Evolutionary conservation across 2,329 filamentous ascomycete species (phyloP).

Genomic region (Thielaviopsis musarum): DNA sequence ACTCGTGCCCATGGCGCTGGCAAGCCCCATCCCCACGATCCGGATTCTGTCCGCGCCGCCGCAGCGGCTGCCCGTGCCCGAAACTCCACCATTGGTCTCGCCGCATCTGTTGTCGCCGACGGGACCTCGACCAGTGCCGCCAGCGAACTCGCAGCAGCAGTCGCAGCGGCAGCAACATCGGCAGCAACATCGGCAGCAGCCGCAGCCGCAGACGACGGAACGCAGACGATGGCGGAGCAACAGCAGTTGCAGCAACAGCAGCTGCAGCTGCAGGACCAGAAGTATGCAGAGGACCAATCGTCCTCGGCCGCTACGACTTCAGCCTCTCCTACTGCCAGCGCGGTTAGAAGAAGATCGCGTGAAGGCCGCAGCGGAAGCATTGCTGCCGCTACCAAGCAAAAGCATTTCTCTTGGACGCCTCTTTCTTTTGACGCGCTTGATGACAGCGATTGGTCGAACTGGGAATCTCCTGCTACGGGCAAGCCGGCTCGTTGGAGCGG

Average conservation of each 20-base stretch:
- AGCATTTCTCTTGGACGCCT: conserved; percentile 44
- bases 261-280: not conserved
- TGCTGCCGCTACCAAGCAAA: conserved; percentile 26
- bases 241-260: not conserved
- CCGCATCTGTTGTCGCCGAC: conserved; percentile 12
- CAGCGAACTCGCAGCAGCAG: not conserved
- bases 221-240: not conserved
- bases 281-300: not conserved
- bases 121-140: not conserved
- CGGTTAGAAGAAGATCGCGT: conserved; percentile 6
- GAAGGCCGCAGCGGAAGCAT: conserved; percentile 11
- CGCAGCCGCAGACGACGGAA: not conserved
- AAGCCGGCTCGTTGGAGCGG: conserved; percentile 48
- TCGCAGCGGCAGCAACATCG: not conserved
- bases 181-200: not conserved
- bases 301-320: conserved; percentile 8
- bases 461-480: conserved; percentile 39
- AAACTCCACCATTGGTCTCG: conserved; percentile 4
- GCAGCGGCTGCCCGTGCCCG: conserved; percentile 24
- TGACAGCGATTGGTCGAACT: conserved; percentile 48
- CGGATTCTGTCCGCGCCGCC: conserved; percentile 30
- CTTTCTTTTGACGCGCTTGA: conserved; percentile 39
- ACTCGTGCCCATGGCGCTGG: conserved; percentile 9
- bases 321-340: conserved; percentile 6
- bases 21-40: conserved; percentile 19